These are phyloP conservation scores for Paecilomyces dactylethromorphus DNA, from an alignment of 2,329 filamentous ascomycete genomes.

Conservation along the genomic window DNA sequence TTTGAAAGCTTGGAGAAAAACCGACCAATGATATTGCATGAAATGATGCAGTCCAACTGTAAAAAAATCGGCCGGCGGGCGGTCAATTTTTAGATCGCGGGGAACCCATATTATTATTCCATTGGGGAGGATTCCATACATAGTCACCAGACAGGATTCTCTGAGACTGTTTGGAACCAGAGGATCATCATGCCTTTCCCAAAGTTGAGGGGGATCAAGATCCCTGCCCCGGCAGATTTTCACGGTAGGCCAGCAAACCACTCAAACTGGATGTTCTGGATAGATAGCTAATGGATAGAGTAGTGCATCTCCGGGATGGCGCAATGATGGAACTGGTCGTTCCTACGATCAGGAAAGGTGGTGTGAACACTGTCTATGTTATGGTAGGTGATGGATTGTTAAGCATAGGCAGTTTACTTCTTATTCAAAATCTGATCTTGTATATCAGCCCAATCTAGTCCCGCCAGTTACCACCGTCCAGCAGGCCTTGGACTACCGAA, in stretches of 20 bases:
- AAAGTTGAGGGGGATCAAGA: conserved; percentile 35
- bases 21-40: not conserved
- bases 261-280: not conserved
- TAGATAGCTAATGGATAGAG: not conserved
- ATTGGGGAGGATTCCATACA: not conserved
- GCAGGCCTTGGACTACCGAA: conserved; percentile 61
- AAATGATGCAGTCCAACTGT: not conserved
- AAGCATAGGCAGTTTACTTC: not conserved
- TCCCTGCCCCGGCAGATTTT: conserved; percentile 61
- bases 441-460: conserved; percentile 54
- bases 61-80: not conserved
- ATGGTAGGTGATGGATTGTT: conserved; percentile 35
- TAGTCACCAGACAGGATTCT: not conserved
- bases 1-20: not conserved
- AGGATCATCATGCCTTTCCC: conserved; percentile 24
- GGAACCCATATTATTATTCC: not conserved
- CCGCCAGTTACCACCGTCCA: conserved; percentile 57
- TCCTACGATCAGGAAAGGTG: conserved; percentile 52
- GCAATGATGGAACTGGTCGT: conserved; percentile 54
- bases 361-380: conserved; percentile 57
- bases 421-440: not conserved
- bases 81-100: not conserved
- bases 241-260: conserved; percentile 37
- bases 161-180: not conserved
- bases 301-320: conserved; percentile 63